Base-by-base conservation (phyloP, 305 asterid species). In the Solanum hybrid region DNA sequence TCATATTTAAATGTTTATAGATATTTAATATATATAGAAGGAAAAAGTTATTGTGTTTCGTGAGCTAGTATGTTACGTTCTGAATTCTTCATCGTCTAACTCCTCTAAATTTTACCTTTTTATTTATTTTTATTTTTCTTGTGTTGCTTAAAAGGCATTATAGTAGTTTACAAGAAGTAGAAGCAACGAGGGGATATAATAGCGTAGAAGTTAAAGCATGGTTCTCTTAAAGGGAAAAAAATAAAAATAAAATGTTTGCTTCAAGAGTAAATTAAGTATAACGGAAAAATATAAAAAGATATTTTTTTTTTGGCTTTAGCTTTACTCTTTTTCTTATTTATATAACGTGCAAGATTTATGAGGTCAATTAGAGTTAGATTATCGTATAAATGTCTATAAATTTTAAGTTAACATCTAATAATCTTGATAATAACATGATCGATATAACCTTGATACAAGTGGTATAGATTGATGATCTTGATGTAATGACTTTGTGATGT, bases 11-110 rank as follows among this genome's bases (percentile, higher is more conserved):
- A 3, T 51, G 0, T 6, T 51, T 51, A 0, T 57, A 57, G 24
- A 18, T 57, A 57, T 20, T 61, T 57, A 57, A 8, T 20, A 61
- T 61, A 20, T 57, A 6, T 46, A 4, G 4, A n/a, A n/a, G 1
- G 1, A 7, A 61, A 57, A 18, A 18, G 0, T 61, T 61, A 20
- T 61, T 61, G 5, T 61, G 11, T 20, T 61, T 18, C 24, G 5
- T 61, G 10, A 61, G n/a, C n/a, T 57, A 0, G 0, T 57, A 57
- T 0, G 4, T 51, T 51, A 51, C n/a, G 4, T 18, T 57, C 1
- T 57, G 4, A 57, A 18, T 57, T 18, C 2, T 0, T 0, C 0
- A 20, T 20, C 11, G 24, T 20, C 0, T 61, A 0, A 61, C 24
- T 57, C 10, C 8, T 57, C 24, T n/a, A 77, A 34, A n/a, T 61